Percentiles rank a stretch among this genome's conserved stretches.
Conservation (phyloP, 257 asterid species). For the Datura wrightii region DNA sequence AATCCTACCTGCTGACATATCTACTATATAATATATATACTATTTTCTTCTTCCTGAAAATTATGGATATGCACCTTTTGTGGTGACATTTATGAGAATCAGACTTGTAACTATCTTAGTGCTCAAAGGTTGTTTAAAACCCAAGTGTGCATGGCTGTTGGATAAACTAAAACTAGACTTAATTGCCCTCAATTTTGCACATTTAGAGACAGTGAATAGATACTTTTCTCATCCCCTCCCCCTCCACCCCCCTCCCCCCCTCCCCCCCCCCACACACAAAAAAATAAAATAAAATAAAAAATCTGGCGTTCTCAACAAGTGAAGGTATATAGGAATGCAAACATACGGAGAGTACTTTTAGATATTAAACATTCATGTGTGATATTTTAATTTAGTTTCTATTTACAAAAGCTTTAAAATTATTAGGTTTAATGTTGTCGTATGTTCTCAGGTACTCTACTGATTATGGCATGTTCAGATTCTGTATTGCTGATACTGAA, state of each 20-base stretch:
- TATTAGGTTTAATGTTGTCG: constrained; percentile 8
- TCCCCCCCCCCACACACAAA: too few species aligned
- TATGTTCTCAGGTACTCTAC: constrained; percentile 67
- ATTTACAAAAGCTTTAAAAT: constrained; percentile 10
- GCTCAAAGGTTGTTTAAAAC: neutral
- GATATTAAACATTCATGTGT: neutral
- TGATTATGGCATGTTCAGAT: constrained; percentile 90
- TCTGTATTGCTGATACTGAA: constrained; percentile 86
- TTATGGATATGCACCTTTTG: neutral
- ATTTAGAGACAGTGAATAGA: neutral
- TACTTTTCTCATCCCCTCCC: neutral
- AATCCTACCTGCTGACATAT: neutral
- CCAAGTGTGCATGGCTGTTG: neutral
- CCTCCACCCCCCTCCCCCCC: too few species aligned
- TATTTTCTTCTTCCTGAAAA: neutral
- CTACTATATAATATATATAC: neutral
- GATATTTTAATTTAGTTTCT: neutral
- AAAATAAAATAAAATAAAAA: too few species aligned
- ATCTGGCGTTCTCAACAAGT: neutral
- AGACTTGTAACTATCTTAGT: neutral
- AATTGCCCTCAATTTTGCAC: neutral
- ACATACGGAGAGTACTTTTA: neutral
- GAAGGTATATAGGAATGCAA: neutral
- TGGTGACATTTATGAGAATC: neutral
- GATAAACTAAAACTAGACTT: neutral